phyloP scores from a whole-genome alignment of 1,284 basidiomycete species.

The Trichosporon sp. region DNA sequence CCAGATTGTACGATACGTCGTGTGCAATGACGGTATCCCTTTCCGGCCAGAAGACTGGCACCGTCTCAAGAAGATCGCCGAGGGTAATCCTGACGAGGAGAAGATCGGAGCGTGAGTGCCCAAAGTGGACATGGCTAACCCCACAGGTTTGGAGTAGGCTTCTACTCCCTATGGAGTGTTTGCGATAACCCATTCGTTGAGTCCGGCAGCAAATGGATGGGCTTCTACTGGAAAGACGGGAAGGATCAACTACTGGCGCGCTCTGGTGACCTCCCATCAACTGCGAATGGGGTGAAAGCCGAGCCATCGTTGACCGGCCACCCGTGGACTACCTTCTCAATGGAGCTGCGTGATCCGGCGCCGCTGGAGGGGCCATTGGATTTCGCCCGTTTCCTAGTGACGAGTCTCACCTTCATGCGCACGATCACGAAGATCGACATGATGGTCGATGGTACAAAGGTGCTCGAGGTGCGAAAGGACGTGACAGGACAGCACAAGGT shows the following conservation, averaged over 20 bases:
- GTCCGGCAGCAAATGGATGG: slow-evolving; percentile 89
- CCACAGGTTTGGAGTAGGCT: slow-evolving; percentile 58
- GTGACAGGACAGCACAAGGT: slow-evolving; percentile 64
- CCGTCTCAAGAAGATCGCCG: slow-evolving; percentile 71
- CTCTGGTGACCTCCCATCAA: slow-evolving; percentile 66
- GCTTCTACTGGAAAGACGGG: slow-evolving; percentile 94
- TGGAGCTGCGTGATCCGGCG: slow-evolving; percentile 80
- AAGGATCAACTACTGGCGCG: slow-evolving; percentile 82
- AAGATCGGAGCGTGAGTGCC: slow-evolving; percentile 57
- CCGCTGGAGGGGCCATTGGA: slow-evolving; percentile 81
- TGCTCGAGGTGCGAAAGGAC: slow-evolving; percentile 76
- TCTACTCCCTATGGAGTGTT: slow-evolving; percentile 61
- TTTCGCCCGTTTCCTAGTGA: slow-evolving; percentile 85
- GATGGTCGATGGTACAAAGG: slow-evolving; percentile 74
- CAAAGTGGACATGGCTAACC: not conserved
- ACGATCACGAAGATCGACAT: slow-evolving; percentile 75
- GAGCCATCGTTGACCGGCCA: slow-evolving; percentile 49
- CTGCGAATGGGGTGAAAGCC: slow-evolving; percentile 39
- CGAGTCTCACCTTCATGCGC: slow-evolving; percentile 92
- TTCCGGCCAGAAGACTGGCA: slow-evolving; percentile 82
- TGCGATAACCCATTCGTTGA: slow-evolving; percentile 87
- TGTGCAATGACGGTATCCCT: slow-evolving; percentile 81
- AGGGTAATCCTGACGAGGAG: slow-evolving; percentile 61
- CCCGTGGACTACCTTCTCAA: slow-evolving; percentile 87
- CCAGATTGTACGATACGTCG: slow-evolving; percentile 60